These are phyloP conservation scores for Colletotrichum kahawae DNA, from an alignment of 2,329 filamentous ascomycete species.

Conservation along the genomic window DNA sequence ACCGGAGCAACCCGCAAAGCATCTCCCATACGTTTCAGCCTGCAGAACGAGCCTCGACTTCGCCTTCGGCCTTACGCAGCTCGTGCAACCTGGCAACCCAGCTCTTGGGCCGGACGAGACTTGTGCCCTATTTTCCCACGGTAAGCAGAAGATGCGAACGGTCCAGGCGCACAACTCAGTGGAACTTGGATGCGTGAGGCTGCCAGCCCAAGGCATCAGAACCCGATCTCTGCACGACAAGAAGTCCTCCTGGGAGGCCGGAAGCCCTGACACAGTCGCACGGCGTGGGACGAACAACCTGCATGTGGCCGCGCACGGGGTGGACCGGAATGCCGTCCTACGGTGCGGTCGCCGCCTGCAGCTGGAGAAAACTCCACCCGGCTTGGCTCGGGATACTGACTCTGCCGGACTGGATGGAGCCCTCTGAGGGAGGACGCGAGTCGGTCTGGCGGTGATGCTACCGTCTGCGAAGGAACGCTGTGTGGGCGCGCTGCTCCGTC, in stretches of 20 bases:
- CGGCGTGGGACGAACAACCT: background rate
- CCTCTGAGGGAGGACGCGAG: background rate
- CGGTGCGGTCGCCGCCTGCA: background rate
- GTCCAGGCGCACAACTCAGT: background rate
- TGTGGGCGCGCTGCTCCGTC: background rate
- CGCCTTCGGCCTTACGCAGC: conserved; percentile 45
- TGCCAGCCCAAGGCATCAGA: background rate
- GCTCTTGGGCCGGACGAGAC: conserved; percentile 32
- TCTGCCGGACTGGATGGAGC: background rate
- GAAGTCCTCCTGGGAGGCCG: background rate
- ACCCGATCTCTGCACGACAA: background rate
- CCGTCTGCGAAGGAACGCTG: background rate
- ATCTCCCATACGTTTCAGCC: conserved; percentile 43
- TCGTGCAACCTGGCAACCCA: conserved; percentile 40
- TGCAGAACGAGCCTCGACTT: conserved; percentile 46
- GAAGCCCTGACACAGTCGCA: background rate
- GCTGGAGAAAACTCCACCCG: background rate
- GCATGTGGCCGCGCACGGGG: conserved; percentile 17
- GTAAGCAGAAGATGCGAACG: background rate
- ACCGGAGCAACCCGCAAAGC: conserved; percentile 40
- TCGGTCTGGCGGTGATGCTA: background rate
- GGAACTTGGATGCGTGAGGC: background rate
- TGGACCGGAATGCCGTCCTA: background rate
- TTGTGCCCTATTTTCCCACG: background rate
- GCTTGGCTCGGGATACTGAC: conserved; percentile 5